Base-by-base conservation (phyloP, 345 rosid species). In the Salix dunnii region DNA sequence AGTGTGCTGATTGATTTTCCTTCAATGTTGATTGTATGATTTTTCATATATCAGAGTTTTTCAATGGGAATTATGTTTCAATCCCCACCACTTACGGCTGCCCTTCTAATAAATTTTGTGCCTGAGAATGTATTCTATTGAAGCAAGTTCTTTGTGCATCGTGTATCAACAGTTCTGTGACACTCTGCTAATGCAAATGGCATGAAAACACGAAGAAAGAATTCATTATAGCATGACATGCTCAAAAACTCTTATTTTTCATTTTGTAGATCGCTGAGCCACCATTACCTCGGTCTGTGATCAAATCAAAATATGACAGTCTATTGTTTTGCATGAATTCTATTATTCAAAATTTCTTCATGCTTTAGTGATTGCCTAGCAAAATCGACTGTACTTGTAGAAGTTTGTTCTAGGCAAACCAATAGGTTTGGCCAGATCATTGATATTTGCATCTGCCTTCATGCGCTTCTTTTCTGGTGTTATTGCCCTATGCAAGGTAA, bases 61-160 rank as follows among this genome's bases (percentile, higher is more conserved):
- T 67, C 49, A 0, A 74, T 80, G 85, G 85, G 85, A 28, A 23
- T 82, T 16, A 58, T 46, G 75, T 77, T 75, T 49, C 62, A 66
- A 48, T 85, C 85, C 25, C 83, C 83, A 17, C 87, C 84, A 42
- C 70, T 82, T 17, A 27, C 80, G 30, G 28, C 25, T 25, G 83
- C 83, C 25, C 83, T 85, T 2, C 60, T 76, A 74, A 49, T 65
- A 23, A 63, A 76, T 74, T 78, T 58, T 77, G 62, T 73, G 27
- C 81, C 83, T 8, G 84, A 82, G 36, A 85, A 69, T 74, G 7
- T 85, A 85, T 73, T 86, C 86, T 18, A 14, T 86, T 21, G 85
- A 83, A 27, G 83, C 81, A 75, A 79, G 84, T 74, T 58, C 31
- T 25, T 72, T 2, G 7, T 14, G 7, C 36, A 25, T 1, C 67